Percentiles rank a stretch among this genome's conserved stretches.
Evolutionary conservation across 2,329 filamentous ascomycete species (phyloP).

Genomic region (Aschersonia sp.): DNA sequence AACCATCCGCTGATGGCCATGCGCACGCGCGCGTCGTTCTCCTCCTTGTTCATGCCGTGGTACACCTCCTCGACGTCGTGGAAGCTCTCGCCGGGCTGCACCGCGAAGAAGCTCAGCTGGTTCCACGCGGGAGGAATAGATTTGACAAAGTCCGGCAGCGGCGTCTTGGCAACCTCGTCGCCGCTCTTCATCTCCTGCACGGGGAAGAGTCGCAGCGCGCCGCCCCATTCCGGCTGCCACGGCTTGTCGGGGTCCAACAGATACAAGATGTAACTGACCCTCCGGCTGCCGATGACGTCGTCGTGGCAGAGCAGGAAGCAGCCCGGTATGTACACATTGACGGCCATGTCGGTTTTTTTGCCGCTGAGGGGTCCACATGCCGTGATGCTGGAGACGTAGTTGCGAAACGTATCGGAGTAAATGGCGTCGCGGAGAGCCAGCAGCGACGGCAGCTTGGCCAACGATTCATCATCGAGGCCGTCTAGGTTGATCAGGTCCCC

Average conservation of each 20-base stretch:
- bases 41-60: constrained; percentile 43
- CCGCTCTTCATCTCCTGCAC: constrained; percentile 42
- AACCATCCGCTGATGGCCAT: constrained; percentile 99
- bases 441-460: constrained; percentile 78
- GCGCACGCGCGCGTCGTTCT: constrained; percentile 63
- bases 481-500: constrained; percentile 95
- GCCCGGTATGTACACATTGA: constrained; percentile 94
- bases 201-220: constrained; percentile 78
- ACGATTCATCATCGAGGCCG: constrained; percentile 73
- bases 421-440: constrained; percentile 83
- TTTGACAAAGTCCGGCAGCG: constrained; percentile 62
- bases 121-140: constrained; percentile 92
- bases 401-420: constrained; percentile 79
- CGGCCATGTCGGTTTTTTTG: constrained; percentile 95
- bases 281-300: constrained; percentile 93
- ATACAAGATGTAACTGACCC: constrained; percentile 95
- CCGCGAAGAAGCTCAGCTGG: constrained; percentile 94
- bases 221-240: constrained; percentile 88
- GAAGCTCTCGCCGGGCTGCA: constrained; percentile 96
- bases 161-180: constrained; percentile 64
- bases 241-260: constrained; percentile 80
- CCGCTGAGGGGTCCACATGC: constrained; percentile 78
- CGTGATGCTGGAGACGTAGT: constrained; percentile 78
- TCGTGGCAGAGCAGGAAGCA: constrained; percentile 95
- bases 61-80: constrained; percentile 99